phyloP scores from a whole-genome alignment of 352 stramenopile species.

The Thraustochytrium sp. region DNA sequence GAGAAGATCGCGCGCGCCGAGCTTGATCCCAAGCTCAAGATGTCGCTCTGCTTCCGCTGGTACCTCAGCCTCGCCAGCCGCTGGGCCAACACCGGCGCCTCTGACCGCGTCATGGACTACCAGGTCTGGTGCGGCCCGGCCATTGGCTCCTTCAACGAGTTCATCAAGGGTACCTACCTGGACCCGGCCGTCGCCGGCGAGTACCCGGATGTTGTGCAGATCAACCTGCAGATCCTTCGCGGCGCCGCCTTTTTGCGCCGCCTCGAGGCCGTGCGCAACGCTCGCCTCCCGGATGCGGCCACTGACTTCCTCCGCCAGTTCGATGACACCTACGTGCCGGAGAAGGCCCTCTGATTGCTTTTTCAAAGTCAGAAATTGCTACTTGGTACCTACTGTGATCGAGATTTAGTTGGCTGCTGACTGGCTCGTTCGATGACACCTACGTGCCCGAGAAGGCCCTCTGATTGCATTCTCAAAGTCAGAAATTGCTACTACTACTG shows the following conservation, averaged over 20 bases:
- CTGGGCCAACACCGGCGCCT: slow-evolving; percentile 25
- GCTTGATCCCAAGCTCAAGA: slow-evolving; percentile 34
- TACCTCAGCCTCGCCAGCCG: slow-evolving; percentile 7
- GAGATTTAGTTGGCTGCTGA: neutral
- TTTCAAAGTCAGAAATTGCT: neutral
- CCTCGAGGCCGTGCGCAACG: neutral
- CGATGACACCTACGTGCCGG: neutral
- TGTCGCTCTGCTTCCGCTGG: slow-evolving; percentile 35
- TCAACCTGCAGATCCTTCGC: slow-evolving; percentile 26
- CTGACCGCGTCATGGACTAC: slow-evolving; percentile 17
- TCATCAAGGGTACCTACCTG: slow-evolving; percentile 34
- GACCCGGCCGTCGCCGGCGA: neutral
- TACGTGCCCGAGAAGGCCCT: neutral
- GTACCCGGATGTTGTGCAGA: slow-evolving; percentile 17
- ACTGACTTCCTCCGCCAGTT: neutral
- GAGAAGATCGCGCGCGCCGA: slow-evolving; percentile 31
- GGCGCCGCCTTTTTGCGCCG: slow-evolving; percentile 1
- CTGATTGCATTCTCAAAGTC: too few species aligned
- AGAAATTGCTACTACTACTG: neutral
- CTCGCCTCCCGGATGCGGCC: neutral
- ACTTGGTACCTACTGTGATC: neutral
- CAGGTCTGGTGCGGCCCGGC: slow-evolving; percentile 31
- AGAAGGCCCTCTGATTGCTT: neutral
- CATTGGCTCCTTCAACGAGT: slow-evolving; percentile 38
- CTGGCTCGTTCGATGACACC: neutral